phyloP scores from a whole-genome alignment of 768 basidiomycete genomes.

The Mycena galericulata region DNA sequence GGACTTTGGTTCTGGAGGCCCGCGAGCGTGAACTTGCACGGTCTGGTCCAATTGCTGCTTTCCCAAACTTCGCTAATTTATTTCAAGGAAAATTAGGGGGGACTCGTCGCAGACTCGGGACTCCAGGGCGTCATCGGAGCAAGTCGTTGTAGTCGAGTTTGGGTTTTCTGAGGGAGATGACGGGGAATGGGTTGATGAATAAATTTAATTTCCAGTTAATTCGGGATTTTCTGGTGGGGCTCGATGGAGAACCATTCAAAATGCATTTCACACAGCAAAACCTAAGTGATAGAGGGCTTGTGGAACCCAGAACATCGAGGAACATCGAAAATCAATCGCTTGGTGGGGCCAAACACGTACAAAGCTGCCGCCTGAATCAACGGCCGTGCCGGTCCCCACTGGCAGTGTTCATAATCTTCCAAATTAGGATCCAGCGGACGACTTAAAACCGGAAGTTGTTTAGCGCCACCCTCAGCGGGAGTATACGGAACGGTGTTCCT shows the following conservation, averaged over 20 bases:
- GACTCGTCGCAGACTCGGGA: background rate
- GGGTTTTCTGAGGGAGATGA: background rate
- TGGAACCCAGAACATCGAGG: background rate
- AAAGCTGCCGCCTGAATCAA: background rate
- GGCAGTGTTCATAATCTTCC: no score
- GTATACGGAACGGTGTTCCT: no score
- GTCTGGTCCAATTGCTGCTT: no score
- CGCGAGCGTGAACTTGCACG: background rate
- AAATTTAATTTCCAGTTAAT: background rate
- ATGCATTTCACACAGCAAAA: background rate
- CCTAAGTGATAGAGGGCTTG: background rate
- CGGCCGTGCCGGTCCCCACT: background rate
- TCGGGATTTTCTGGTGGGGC: background rate
- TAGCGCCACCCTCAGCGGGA: no score
- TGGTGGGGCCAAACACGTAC: background rate
- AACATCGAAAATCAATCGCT: background rate
- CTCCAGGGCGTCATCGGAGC: background rate
- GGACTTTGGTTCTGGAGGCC: background rate
- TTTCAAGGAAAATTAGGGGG: no score
- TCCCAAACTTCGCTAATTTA: no score
- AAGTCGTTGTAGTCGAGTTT: background rate
- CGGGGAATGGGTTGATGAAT: background rate
- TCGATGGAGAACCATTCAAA: background rate
- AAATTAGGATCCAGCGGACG: no score
- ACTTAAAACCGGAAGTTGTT: no score